Evolutionary conservation across 345 rosid species (phyloP), one percentile per base, ranked within the genome.

Genomic region (Acer campestre): DNA sequence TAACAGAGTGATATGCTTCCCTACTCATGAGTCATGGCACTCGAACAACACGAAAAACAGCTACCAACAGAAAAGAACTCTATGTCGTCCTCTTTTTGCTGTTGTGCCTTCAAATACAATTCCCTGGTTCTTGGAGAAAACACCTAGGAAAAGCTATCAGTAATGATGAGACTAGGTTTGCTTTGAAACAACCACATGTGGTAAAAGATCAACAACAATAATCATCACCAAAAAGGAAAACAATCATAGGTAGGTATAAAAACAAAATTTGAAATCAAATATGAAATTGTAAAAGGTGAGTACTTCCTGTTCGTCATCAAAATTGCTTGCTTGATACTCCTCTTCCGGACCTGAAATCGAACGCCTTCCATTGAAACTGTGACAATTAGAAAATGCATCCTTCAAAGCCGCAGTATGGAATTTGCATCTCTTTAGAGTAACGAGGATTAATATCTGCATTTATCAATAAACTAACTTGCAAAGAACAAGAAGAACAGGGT

Each of bases 401-500:
- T 85, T 88, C 63, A 90, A 61, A 38, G 87, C 71, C 55, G 85
- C 68, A 62, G 87, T 25, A 18, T 89, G 77, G 86, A 86, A 82
- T 55, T 82, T 87, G 85, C 92, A 85, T 64, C 83, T 79, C 85
- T 25, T 75, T 88, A 2, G 91, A 56, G 4, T 82, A 80, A 35
- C 64, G 80, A 84, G 84, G 79, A 75, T 78, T 85, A 64, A 75
- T 59, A 51, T 81, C 90, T 35, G 87, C 53, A 75, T 85, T 77
- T 29, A 95, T 78, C 85, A 77, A 75, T 53, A 93, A 79, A 7
- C 89, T 85, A 13, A 91, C 85, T 68, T 84, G 88, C 44, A 93
- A 77, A 67, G 99, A 93, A 82, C 99, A 93, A 76, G 98, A 92
- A 31, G 96, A 97, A 77, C 99, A 92, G 70, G 98, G 94, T 75